phyloP scores from a whole-genome alignment of 2,329 filamentous ascomycete genomes.

The Phaeophleospora eucalypticola region DNA sequence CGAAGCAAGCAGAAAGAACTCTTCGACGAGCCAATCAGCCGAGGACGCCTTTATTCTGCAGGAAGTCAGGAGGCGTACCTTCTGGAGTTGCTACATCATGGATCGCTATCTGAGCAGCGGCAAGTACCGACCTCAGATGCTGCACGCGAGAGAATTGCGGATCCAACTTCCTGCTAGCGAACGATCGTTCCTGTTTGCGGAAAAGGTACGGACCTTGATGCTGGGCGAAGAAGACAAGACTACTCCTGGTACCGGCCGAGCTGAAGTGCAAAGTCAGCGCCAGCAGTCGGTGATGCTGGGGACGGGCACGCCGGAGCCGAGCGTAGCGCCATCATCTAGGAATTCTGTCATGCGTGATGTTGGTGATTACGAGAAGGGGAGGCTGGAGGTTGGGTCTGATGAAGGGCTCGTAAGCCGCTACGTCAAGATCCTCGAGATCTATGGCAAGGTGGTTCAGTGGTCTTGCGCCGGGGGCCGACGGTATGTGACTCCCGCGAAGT shows the following conservation, averaged over 20 bases:
- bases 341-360: slow-evolving; percentile 15
- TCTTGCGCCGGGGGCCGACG: slow-evolving; percentile 55
- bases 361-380: slow-evolving; percentile 41
- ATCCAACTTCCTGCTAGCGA: slow-evolving; percentile 68
- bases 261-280: slow-evolving; percentile 41
- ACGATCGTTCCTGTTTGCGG: slow-evolving; percentile 58
- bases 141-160: slow-evolving; percentile 56
- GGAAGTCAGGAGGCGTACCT: slow-evolving; percentile 64
- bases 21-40: slow-evolving; percentile 23
- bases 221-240: slow-evolving; percentile 42
- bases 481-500: slow-evolving; percentile 37
- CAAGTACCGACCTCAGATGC: slow-evolving; percentile 56
- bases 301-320: slow-evolving; percentile 19
- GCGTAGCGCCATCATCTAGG: slow-evolving; percentile 13
- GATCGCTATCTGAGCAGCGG: slow-evolving; percentile 66
- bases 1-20: slow-evolving; percentile 20
- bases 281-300: slow-evolving; percentile 43
- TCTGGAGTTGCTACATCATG: slow-evolving; percentile 71
- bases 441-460: slow-evolving; percentile 54
- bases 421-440: slow-evolving; percentile 52
- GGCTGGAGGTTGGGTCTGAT: slow-evolving; percentile 50
- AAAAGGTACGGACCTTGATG: slow-evolving; percentile 52
- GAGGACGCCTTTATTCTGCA: slow-evolving; percentile 52
- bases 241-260: slow-evolving; percentile 34
- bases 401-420: slow-evolving; percentile 49